A percentile compares a stretch with the other conserved stretches of the same genome.
These are phyloP conservation scores for Alternaria sp. DNA, from an alignment of 2,329 filamentous ascomycete species.

Conservation along the genomic window DNA sequence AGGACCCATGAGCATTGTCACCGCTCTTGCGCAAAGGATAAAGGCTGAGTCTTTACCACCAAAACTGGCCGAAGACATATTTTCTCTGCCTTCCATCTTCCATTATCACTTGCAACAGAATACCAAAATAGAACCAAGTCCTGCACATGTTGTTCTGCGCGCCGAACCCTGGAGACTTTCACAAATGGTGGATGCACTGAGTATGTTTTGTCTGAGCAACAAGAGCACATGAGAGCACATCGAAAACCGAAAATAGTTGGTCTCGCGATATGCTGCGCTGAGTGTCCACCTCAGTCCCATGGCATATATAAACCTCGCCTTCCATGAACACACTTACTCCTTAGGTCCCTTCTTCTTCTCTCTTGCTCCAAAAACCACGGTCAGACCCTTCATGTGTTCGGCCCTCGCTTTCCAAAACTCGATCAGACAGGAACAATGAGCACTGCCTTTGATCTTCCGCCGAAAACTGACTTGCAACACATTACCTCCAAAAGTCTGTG, in stretches of 20 bases:
- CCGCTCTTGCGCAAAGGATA: too few relatives aligned
- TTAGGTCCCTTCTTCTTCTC: background rate
- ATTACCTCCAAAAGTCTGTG: background rate
- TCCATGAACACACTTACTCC: background rate
- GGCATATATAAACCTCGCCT: background rate
- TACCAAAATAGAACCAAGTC: too few relatives aligned
- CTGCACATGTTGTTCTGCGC: too few relatives aligned
- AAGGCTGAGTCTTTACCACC: too few relatives aligned
- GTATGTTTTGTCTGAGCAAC: background rate
- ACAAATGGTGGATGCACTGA: too few relatives aligned
- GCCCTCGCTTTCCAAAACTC: background rate
- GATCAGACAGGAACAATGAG: rapidly evolving
- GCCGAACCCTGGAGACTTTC: too few relatives aligned
- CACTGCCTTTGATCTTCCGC: background rate
- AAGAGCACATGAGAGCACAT: background rate
- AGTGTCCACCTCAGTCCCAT: background rate
- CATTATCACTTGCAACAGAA: too few relatives aligned
- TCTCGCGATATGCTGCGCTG: background rate
- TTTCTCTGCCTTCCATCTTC: too few relatives aligned
- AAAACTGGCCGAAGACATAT: too few relatives aligned
- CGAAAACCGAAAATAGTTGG: background rate
- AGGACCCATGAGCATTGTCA: too few relatives aligned
- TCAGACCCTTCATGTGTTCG: background rate
- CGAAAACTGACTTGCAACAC: background rate
- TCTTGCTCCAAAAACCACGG: background rate